A percentile compares a stretch with the other conserved stretches of the same genome.
phyloP scores from a whole-genome alignment of 2,329 filamentous ascomycete genomes.

The Neocucurbitaria cava region DNA sequence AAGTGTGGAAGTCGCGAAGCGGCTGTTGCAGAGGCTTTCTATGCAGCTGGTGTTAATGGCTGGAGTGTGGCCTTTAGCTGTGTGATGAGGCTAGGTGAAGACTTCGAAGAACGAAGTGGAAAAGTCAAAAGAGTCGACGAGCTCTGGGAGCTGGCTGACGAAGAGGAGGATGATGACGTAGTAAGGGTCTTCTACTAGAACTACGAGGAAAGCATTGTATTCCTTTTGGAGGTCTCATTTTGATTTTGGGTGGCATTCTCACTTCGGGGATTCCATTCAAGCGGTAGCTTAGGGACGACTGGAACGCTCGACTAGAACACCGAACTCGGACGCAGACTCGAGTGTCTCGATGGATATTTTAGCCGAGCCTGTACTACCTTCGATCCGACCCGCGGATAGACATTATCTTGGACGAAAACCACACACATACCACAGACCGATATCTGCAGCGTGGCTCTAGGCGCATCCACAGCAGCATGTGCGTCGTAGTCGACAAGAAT shows the following conservation, averaged over 20 bases:
- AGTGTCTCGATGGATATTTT: not conserved
- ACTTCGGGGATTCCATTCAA: not conserved
- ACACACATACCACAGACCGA: not conserved
- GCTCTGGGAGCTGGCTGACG: slow-evolving; percentile 35
- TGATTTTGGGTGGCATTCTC: not conserved
- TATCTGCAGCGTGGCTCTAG: not conserved
- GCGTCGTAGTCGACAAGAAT: not conserved
- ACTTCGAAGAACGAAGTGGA: slow-evolving; percentile 23
- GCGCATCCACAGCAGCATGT: not conserved
- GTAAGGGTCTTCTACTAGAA: slow-evolving; percentile 41
- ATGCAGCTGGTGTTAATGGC: slow-evolving; percentile 36
- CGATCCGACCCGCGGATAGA: not conserved
- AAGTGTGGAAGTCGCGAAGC: slow-evolving; percentile 43
- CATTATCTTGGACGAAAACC: not conserved
- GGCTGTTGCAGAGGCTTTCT: slow-evolving; percentile 38
- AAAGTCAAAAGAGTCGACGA: slow-evolving; percentile 27
- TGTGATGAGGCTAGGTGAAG: slow-evolving; percentile 34
- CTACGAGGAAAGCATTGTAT: not conserved
- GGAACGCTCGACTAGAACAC: not conserved
- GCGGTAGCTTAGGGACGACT: not conserved
- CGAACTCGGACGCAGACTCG: not conserved
- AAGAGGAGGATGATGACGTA: slow-evolving; percentile 17
- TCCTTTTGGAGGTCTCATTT: not conserved
- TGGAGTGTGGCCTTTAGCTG: slow-evolving; percentile 44
- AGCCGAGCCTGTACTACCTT: not conserved